Base-by-base conservation (phyloP, 768 basidiomycete genomes). In the Termitomyces sp. region DNA sequence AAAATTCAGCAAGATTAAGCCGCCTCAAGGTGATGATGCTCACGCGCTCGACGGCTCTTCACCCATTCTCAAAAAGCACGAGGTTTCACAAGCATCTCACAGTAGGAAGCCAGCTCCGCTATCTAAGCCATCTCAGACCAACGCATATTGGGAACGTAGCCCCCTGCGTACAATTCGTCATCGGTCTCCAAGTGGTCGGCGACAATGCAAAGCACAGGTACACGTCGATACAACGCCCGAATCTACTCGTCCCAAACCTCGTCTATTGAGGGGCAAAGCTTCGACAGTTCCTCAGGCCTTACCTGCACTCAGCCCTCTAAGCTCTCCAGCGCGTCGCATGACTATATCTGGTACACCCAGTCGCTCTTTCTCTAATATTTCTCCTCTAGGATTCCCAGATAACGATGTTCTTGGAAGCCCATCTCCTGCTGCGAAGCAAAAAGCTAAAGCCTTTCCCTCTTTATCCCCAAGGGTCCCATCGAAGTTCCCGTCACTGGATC, bases 1-100 rank as follows among this genome's bases (percentile, higher is more conserved):
- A 30, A 75, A 70, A 60, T 79, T 76, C 61, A 76, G 60, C 15
- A 79, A 66, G 65, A 77, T 67, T 27, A 76, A 70, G 58, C 6
- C 52, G 4, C 11, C 39, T 34, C 46, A 31, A 12, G 66, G 62
- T 31, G 55, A 24, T 18, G 34, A 37, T 31, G 33, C 9, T 16
- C 36, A 54, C 56, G 12, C 46, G 30, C 34, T 4, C 1, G 60
- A 55, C 54, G 30, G 27, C 44, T 55, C 54, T 45, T 44, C 39
- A 36, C 12, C 42, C 9, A 55, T 57, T 4, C 22, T 53, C 7
- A 58, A 58, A 33, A 55, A 59, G 15, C 13, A 56, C 9, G 31
- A 33, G 13, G 54, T 44, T 30, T 18, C n/a, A 18, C 31, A 51
- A 7, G 16, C n/a, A 0, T 58, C 55, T 33, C 22, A 2, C 4